phyloP scores from a whole-genome alignment of 805 yeast species.

The Cyberlindnera maclurae region DNA sequence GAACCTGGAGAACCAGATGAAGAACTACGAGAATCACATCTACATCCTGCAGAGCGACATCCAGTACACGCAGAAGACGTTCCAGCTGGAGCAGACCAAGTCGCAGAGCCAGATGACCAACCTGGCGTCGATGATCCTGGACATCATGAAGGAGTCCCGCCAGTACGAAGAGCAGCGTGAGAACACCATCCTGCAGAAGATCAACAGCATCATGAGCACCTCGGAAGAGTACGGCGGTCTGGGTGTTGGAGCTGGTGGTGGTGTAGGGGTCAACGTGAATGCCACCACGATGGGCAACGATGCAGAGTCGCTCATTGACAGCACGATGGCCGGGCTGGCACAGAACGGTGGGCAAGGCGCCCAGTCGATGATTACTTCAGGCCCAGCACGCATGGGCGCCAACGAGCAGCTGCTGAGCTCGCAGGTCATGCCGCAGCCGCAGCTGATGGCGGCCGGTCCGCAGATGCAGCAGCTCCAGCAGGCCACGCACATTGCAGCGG shows the following conservation, averaged over 20 bases:
- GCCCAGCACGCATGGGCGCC: conserved; percentile 12
- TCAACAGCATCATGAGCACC: conserved; percentile 16
- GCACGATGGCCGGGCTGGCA: conserved; percentile 19
- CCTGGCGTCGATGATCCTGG: conserved; percentile 19
- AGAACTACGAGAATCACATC: conserved; percentile 19
- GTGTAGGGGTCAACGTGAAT: neutral
- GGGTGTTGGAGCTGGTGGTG: conserved; percentile 6
- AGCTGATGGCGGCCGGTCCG: conserved; percentile 2
- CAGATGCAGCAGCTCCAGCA: conserved; percentile 11
- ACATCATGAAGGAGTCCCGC: conserved; percentile 21
- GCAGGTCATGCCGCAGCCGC: conserved; percentile 8
- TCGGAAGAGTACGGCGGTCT: conserved; percentile 16
- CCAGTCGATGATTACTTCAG: conserved; percentile 7
- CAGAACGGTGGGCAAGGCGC: conserved; percentile 1
- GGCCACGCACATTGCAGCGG: conserved; percentile 8
- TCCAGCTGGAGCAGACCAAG: conserved; percentile 20
- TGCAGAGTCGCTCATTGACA: conserved; percentile 16
- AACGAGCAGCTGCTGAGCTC: conserved; percentile 17
- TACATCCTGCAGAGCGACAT: conserved; percentile 19
- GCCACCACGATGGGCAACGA: conserved; percentile 8
- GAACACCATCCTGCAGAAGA: conserved; percentile 16
- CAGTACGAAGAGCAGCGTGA: conserved; percentile 20
- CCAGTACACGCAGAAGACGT: conserved; percentile 19
- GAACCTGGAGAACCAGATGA: conserved; percentile 18
- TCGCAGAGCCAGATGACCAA: conserved; percentile 20